Conservation (phyloP, 139 green algal species). For the Micractinium conductrix region DNA sequence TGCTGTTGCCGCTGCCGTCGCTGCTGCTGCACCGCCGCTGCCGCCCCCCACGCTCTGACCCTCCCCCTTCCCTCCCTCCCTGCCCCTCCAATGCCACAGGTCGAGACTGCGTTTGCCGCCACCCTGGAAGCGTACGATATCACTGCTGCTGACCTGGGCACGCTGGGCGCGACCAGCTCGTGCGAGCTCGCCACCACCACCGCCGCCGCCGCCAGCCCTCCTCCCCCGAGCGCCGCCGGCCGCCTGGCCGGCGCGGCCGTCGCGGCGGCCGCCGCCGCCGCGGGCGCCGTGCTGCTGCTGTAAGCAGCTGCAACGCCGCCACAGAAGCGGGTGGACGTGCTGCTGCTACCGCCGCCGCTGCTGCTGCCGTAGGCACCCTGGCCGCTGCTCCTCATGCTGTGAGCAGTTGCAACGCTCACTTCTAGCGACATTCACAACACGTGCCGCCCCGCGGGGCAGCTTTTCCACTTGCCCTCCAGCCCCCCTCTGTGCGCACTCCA, state of each 20-base stretch:
- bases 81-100: neutral
- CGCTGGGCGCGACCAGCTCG: neutral
- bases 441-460: no score
- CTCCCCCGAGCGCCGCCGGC: neutral
- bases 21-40: neutral
- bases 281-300: neutral
- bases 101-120: neutral
- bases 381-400: no score
- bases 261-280: neutral
- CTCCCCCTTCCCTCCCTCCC: neutral
- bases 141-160: constrained; percentile 9
- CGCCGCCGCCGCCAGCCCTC: neutral
- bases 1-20: no score
- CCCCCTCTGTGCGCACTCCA: no score
- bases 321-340: no score
- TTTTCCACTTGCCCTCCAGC: no score
- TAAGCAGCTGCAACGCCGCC: no score
- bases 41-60: neutral
- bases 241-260: neutral
- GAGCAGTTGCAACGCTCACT: no score
- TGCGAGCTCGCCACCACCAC: neutral
- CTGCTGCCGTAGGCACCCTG: no score
- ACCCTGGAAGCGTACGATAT: constrained; percentile 6
- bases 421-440: no score
- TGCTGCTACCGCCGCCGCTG: no score